These are phyloP conservation scores for Gossypium herbaceum DNA, from an alignment of 345 rosid species.

Conservation along the genomic window DNA sequence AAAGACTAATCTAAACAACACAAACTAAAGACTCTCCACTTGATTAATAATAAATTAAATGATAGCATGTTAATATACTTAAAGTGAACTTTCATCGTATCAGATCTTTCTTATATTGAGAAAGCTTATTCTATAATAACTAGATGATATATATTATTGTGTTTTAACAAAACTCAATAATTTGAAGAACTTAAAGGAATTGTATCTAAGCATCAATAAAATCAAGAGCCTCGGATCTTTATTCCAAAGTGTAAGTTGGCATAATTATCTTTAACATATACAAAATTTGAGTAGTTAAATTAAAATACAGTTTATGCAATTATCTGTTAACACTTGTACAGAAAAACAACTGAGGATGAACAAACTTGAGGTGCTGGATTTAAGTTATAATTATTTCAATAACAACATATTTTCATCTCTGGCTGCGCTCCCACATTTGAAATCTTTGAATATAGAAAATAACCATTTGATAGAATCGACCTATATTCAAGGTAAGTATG, in stretches of 20 bases:
- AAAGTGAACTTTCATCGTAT: too few species aligned
- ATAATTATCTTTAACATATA: neutral
- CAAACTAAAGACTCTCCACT: neutral
- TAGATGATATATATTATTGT: too few species aligned
- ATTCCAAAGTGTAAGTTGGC: neutral
- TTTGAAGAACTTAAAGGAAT: constrained; percentile 4
- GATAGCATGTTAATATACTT: neutral
- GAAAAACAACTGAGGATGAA: neutral
- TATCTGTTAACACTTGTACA: too few species aligned
- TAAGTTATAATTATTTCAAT: neutral
- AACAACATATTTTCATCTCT: neutral
- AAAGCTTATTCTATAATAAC: too few species aligned
- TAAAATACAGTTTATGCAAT: too few species aligned
- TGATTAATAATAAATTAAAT: neutral
- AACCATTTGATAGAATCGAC: neutral
- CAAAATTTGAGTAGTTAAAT: too few species aligned
- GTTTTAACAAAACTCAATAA: neutral
- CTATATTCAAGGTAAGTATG: neutral
- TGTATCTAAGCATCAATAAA: constrained; percentile 3
- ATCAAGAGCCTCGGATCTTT: neutral
- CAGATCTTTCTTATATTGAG: too few species aligned
- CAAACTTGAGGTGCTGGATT: neutral
- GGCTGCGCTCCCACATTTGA: neutral
- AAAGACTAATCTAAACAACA: neutral
- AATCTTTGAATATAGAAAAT: neutral